Conservation (phyloP, 306 rosid species). For the Sophora flavescens region DNA sequence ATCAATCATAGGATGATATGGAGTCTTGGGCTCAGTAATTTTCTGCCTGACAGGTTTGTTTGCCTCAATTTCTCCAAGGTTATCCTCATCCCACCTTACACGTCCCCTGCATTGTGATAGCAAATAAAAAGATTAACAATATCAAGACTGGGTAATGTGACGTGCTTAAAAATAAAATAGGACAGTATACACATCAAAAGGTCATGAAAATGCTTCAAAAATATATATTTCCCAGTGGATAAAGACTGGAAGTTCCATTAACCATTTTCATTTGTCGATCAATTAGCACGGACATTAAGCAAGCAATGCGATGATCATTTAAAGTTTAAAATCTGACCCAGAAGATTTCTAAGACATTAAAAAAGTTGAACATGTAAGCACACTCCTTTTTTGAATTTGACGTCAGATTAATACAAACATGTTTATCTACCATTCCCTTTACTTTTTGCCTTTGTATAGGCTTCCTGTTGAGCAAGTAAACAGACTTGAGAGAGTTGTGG, state of each 20-base stretch:
- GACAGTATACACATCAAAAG: constrained; percentile 25
- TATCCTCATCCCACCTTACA: constrained; percentile 92
- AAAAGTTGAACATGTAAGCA: background rate
- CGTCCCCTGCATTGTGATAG: constrained; percentile 58
- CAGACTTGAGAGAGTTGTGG: background rate
- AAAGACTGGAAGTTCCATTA: constrained; percentile 4
- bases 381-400: background rate
- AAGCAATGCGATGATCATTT: constrained; percentile 15
- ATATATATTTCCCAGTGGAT: background rate
- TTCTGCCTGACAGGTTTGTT: constrained; percentile 98
- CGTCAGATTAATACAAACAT: constrained; percentile 1
- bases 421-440: constrained; percentile 7
- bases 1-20: constrained; percentile 93
- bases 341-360: background rate
- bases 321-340: constrained; percentile 14
- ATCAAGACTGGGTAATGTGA: constrained; percentile 23
- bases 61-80: constrained; percentile 93
- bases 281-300: background rate
- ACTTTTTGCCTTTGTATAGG: constrained; percentile 5
- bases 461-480: constrained; percentile 15
- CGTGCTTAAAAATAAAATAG: background rate
- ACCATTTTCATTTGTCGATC: constrained; percentile 30
- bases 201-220: constrained; percentile 25
- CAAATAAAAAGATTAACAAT: constrained; percentile 38
- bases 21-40: constrained; percentile 98